Evolutionary conservation across 192 early-diverging fungal genomes (phyloP).

Genomic region (Spinellus fusiger): DNA sequence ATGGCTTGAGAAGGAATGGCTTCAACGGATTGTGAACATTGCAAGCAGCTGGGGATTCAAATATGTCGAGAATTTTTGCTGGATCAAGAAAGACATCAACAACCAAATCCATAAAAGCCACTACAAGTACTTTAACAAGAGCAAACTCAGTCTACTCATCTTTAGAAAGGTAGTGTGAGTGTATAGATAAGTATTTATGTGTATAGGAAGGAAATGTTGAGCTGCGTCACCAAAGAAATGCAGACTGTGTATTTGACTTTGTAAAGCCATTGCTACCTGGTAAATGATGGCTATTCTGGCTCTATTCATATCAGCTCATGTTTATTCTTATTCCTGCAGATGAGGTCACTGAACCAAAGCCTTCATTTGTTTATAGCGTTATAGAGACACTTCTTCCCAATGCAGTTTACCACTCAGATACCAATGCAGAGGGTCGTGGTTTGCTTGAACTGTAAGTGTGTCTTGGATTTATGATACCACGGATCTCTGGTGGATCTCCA

Average conservation of each 20-base stretch:
- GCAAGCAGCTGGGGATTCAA: slow-evolving; percentile 80
- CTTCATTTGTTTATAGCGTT: slow-evolving; percentile 74
- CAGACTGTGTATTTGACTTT: slow-evolving; percentile 95
- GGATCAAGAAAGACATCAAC: slow-evolving; percentile 81
- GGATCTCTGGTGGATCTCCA: background rate
- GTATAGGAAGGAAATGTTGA: slow-evolving; percentile 78
- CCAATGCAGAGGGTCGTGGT: slow-evolving; percentile 54
- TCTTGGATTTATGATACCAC: background rate
- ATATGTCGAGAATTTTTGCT: slow-evolving; percentile 94
- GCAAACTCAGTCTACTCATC: slow-evolving; percentile 82
- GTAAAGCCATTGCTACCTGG: slow-evolving; percentile 59
- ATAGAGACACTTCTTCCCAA: slow-evolving; percentile 89
- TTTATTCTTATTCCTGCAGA: slow-evolving; percentile 18
- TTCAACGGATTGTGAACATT: slow-evolving; percentile 71
- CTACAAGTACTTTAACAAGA: slow-evolving; percentile 77
- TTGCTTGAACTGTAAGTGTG: slow-evolving; percentile 75
- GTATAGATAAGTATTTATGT: background rate
- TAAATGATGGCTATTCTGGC: too few relatives aligned
- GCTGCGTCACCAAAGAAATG: slow-evolving; percentile 86
- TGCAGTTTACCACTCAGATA: slow-evolving; percentile 55
- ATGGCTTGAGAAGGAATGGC: slow-evolving; percentile 91
- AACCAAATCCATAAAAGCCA: slow-evolving; percentile 70
- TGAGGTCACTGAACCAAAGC: slow-evolving; percentile 68
- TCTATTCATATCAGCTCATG: too few relatives aligned
- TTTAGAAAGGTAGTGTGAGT: slow-evolving; percentile 57